These are phyloP conservation scores for Saccharomyces paradoxus DNA, from an alignment of 805 yeast genomes.

Conservation along the genomic window DNA sequence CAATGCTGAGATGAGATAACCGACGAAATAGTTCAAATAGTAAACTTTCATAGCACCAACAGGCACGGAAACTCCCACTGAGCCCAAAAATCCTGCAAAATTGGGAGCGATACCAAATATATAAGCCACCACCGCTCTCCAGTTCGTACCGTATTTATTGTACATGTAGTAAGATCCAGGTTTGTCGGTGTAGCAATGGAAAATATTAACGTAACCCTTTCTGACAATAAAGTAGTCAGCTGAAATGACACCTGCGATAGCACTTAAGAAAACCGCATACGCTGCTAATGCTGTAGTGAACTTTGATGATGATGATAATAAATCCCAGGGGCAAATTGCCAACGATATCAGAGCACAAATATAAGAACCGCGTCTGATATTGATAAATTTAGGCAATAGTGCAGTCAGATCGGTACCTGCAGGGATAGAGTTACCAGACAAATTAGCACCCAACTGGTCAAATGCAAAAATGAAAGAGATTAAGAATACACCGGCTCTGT, in stretches of 20 bases:
- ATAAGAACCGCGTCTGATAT: constrained; percentile 74
- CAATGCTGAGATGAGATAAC: constrained; percentile 52
- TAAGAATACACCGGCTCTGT: constrained; percentile 74
- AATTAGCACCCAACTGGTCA: constrained; percentile 73
- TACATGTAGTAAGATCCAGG: constrained; percentile 48
- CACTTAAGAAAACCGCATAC: constrained; percentile 71
- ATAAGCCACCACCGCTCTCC: constrained; percentile 81
- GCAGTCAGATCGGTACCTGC: constrained; percentile 71
- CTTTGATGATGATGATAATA: constrained; percentile 57
- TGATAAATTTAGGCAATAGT: constrained; percentile 51
- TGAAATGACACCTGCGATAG: constrained; percentile 71
- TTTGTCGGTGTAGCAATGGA: constrained; percentile 53
- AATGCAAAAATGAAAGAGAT: constrained; percentile 62
- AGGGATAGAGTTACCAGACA: constrained; percentile 62
- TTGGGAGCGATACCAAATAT: constrained; percentile 75
- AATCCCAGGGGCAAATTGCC: constrained; percentile 77
- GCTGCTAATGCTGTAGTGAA: constrained; percentile 78
- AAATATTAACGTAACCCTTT: constrained; percentile 58
- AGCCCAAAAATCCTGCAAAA: constrained; percentile 82
- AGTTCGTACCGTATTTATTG: constrained; percentile 57
- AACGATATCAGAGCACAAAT: constrained; percentile 66
- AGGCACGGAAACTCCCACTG: constrained; percentile 71
- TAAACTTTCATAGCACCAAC: constrained; percentile 69
- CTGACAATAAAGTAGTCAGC: constrained; percentile 66
- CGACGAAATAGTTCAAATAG: constrained; percentile 67